Base-by-base conservation (phyloP, 1,139 yeast genomes). In the Diutina siamensis region DNA sequence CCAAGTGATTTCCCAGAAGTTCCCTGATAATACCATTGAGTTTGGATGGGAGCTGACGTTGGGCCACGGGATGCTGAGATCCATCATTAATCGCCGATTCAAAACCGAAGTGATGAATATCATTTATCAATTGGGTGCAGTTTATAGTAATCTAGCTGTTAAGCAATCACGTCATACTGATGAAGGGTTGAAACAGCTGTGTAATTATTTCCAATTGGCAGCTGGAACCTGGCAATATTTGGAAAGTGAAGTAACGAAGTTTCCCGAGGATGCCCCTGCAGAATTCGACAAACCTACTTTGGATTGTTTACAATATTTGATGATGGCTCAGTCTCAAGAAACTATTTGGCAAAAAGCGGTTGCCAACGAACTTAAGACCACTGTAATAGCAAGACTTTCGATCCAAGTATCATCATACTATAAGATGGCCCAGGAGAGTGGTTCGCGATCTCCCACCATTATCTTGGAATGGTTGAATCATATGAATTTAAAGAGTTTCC, bases 251-350 rank as follows among this genome's bases (percentile, higher is more conserved):
- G 20, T 25, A 3, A 20, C 4, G n/a, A 12, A n/a, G n/a, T 12
- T 12, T 4, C 42, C 42, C n/a, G 47, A 15, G 12, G 19, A 19
- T 5, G 36, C 38, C 13, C 21, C 19, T 15, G 22, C 22, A 12
- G 72, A 65, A 45, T 56, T 67, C 25, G 60, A 62, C 7, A 18
- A 27, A 3, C 56, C 56, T 5, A 63, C 73, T 0, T 49, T 67
- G 4, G 49, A 49, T 19, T 62, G 65, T 44, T 55, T 71, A 28
- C 55, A 56, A 44, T 52, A 52, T n/a, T 53, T 87, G 20, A 76
- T 78, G 75, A 57, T 84, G 36, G 94, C 94, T 0, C 95, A 87
- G 55, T 94, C 96, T 0, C 96, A 88, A 59, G 97, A 89, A 57
- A 71, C 78, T 10, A 78, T 83, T 47, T 88, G 96, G 95, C 78